Base-by-base conservation (phyloP, 345 rosid species). In the Arabis alpina region DNA sequence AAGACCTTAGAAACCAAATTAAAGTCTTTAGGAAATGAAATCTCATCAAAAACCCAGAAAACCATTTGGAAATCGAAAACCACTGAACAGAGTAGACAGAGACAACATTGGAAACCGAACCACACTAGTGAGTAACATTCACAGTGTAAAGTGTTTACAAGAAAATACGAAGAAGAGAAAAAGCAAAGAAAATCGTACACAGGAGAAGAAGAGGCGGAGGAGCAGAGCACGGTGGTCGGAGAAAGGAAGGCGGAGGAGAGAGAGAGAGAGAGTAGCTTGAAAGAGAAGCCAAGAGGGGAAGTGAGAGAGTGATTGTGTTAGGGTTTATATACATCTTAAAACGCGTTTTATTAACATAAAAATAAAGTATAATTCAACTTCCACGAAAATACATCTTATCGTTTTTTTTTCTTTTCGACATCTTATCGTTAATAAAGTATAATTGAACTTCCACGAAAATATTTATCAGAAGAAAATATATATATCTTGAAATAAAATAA, bases 11-110 rank as follows among this genome's bases (percentile, higher is more conserved):
- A 34, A 32, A 16, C 19, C 28, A n/a, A 43, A 30, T 12, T 4
- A 51, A 51, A 2, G 11, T 23, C 43, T 44, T 52, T 52, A 5
- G 41, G 75, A 61, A 61, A 4, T 1, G 37, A 53, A 51, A 51
- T 61, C 24, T 5, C 52, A 40, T 49, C 3, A 66, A 10, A 65
- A 74, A 74, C 72, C 50, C 54, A 62, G 62, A 44, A 61, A 52
- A 19, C 23, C 23, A 19, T 19, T 61, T 61, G 23, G 0, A 55
- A 55, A 42, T 19, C 25, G 48, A 45, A 36, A 43, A 27, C 40
- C 23, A 19, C 23, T 19, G 23, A 19, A 19, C 23, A 19, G 23
- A 19, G 23, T 19, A 19, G 23, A 19, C 3, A 16, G 28, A 61
- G 61, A 65, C 6, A 2, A 32, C 60, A 65, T 50, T 52, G 51